These are phyloP conservation scores for Sequoia sempervirens DNA, from an alignment of 75 land plant genomes.

Conservation along the genomic window DNA sequence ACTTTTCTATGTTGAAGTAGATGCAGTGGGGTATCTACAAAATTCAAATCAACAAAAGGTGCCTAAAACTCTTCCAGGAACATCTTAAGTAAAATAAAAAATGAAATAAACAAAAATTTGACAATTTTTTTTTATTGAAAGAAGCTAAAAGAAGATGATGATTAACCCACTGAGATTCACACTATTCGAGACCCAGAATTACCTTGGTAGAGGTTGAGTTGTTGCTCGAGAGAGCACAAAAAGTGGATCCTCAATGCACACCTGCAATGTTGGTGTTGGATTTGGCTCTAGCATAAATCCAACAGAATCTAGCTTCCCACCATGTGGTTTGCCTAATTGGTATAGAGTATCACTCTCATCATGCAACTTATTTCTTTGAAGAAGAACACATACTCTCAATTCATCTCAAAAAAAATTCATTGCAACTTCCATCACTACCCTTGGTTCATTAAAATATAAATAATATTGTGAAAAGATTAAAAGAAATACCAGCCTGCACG, in stretches of 20 bases:
- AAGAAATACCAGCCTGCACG: background rate
- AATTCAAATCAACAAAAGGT: background rate
- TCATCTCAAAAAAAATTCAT: constrained; percentile 78
- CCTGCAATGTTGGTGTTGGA: constrained; percentile 29
- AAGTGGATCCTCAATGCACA: constrained; percentile 36
- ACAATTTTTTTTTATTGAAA: no score
- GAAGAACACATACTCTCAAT: constrained; percentile 71
- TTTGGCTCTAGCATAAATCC: constrained; percentile 83
- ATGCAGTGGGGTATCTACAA: constrained; percentile 22
- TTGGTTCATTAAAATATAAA: constrained; percentile 32
- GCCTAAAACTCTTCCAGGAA: background rate
- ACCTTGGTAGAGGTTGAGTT: constrained; percentile 36
- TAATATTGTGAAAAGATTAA: background rate
- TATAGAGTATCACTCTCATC: constrained; percentile 78
- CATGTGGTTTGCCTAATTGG: constrained; percentile 72
- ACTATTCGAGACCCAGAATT: no score
- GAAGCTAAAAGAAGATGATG: no score
- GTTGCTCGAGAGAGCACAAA: constrained; percentile 37
- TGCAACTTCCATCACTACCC: constrained; percentile 93
- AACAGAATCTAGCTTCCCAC: constrained; percentile 51
- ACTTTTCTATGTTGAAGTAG: constrained; percentile 20
- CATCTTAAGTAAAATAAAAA: background rate
- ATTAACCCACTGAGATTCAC: no score
- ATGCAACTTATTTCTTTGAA: constrained; percentile 76
- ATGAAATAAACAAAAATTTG: background rate